Base-by-base conservation (phyloP, 345 rosid genomes). In the Lumnitzera littorea region DNA sequence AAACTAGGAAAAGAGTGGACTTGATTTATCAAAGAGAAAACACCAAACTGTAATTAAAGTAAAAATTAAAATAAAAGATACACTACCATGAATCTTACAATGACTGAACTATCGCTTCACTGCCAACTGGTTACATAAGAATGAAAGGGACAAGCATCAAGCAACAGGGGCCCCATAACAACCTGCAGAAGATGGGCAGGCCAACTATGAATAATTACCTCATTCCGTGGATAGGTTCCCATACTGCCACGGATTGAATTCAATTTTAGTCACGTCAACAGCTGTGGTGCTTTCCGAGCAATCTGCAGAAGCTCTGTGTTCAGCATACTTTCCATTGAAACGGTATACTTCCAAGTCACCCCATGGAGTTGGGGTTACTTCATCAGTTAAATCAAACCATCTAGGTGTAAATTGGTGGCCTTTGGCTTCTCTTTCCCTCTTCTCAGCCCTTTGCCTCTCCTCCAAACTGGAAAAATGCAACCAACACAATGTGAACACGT, bases 231-330 rank as follows among this genome's bases (percentile, higher is more conserved):
- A 68, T 64, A 76, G 12, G 65, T 78, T 76, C 57, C 79, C 77
- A 58, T 81, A 88, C 62, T 85, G 96, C 96, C 91, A 88, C 0
- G 88, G 90, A 72, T 84, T 80, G 69, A 85, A 88, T 61, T 84
- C 87, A 11, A 75, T 62, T 11, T 85, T 77, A 41, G 68, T 56
- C 55, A 65, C 58, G 60, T 84, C 82, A 16, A 50, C 58, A 56
- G 69, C 80, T 2, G 50, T 48, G 11, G 15, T 8, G 61, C 57
- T 65, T n/a, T 68, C 77, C 3, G 86, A 81, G 76, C 68, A 75
- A 57, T 74, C 83, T 31, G 67, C 53, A 1, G 80, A 58, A 50
- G 73, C 83, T 25, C 73, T 76, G 59, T 85, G 88, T 56, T 83
- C 84, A 0, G 57, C 62, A 63, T 82, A 85, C 62, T 80, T 88